Base-by-base conservation (phyloP, 805 yeast genomes). In the Nakazawaea siamensis region DNA sequence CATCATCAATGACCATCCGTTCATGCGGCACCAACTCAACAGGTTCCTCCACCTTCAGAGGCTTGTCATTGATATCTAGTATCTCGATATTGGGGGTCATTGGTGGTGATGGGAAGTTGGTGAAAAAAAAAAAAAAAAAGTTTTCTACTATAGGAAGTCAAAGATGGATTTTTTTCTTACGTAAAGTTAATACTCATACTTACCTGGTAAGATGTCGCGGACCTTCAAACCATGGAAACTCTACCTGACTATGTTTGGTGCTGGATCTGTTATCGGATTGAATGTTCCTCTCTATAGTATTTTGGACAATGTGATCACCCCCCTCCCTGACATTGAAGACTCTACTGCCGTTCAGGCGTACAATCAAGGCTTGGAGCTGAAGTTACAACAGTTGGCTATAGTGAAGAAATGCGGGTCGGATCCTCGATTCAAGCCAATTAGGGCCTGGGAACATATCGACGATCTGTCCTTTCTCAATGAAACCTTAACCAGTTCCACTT, bases 1-100 rank as follows among this genome's bases (percentile, higher is more conserved):
- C 74, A 24, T 67, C 70, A 35, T 72, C 75, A 21, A 77, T 71
- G 9, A 79, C 60, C 51, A 76, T 74, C 28, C 80, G 58, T 33
- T 69, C 74, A 35, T 67, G 47, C 1, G 60, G 60, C 3, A 45
- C 49, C 4, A 45, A 30, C 3, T 7, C 7, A 8, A 7, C 23
- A 8, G 23, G 54, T 51, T 27, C 27, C 23, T 20, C 23, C 23
- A 20, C 10, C 23, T 20, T 10, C 23, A 7, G 23, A 20, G 7
- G 34, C 33, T 47, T 48, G 38, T 55, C 60, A 41, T 55, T 55
- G 36, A 55, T 51, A 19, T 41, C 39, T 25, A 55, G 41, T 30
- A 55, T 45, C 42, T 53, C 57, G 19, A 55, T 50, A 14, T 39
- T 43, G 33, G 21, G n/a, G n/a, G n/a, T n/a, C n/a, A n/a, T n/a